phyloP scores from a whole-genome alignment of 176 grass and related monocot genomes.

The Cenchrus fungigraminus region DNA sequence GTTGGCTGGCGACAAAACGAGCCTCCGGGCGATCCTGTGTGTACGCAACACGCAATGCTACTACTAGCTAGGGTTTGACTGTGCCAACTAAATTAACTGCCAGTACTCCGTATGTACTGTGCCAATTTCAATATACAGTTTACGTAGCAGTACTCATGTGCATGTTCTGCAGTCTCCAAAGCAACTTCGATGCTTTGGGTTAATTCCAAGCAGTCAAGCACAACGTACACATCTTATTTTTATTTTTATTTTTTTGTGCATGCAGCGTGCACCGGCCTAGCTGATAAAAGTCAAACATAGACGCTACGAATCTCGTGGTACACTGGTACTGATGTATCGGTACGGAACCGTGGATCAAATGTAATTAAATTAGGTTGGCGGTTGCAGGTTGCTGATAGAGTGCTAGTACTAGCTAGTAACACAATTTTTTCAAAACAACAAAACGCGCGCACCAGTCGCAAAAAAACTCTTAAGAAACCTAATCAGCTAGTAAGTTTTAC shows the following conservation, averaged over 20 bases:
- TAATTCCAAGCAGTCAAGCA: not conserved
- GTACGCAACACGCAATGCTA: not conserved
- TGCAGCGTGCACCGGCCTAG: conserved; percentile 32
- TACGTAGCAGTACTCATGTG: too few species aligned
- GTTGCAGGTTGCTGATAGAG: not conserved
- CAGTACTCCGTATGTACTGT: not conserved
- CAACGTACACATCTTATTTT: not conserved
- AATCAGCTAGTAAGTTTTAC: too few species aligned
- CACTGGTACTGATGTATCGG: not conserved
- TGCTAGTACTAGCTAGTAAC: too few species aligned
- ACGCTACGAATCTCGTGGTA: conserved; percentile 23
- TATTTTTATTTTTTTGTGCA: not conserved
- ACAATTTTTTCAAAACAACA: too few species aligned
- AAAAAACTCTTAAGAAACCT: too few species aligned
- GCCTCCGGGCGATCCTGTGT: not conserved
- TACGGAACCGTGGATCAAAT: not conserved
- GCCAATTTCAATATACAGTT: too few species aligned
- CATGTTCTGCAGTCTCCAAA: not conserved
- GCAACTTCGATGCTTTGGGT: not conserved
- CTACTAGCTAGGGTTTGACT: conserved; percentile 31
- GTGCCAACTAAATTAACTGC: conserved; percentile 28
- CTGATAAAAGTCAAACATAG: conserved; percentile 26
- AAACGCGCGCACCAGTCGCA: too few species aligned
- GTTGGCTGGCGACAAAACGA: conserved; percentile 11
- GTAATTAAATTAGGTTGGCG: not conserved